Percentiles rank a stretch among this genome's conserved stretches.
phyloP scores from a whole-genome alignment of 2,329 filamentous ascomycete species.

The Penicillium sumatraense region DNA sequence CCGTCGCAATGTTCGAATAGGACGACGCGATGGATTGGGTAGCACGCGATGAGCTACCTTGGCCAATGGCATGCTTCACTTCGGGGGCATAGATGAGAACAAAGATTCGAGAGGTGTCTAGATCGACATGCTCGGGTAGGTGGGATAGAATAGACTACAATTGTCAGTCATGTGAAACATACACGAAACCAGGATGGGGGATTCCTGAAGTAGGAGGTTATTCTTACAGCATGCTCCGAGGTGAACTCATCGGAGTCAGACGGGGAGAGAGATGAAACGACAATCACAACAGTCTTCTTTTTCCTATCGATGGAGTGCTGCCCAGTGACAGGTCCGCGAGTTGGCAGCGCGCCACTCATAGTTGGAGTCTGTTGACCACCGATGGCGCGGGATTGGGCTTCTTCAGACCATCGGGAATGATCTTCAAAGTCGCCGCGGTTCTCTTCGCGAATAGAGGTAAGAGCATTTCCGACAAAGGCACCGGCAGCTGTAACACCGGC shows the following conservation, averaged over 20 bases:
- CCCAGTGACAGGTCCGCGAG: slow-evolving; percentile 39
- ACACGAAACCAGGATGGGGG: neutral
- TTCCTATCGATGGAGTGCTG: slow-evolving; percentile 47
- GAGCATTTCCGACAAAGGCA: slow-evolving; percentile 77
- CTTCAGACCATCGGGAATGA: slow-evolving; percentile 90
- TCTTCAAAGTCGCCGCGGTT: slow-evolving; percentile 80
- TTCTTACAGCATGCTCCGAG: slow-evolving; percentile 80
- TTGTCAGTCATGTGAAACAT: slow-evolving; percentile 16
- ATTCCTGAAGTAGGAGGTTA: too few relatives aligned
- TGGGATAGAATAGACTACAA: slow-evolving; percentile 81
- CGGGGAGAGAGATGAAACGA: slow-evolving; percentile 73
- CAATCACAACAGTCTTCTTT: slow-evolving; percentile 81
- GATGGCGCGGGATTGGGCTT: slow-evolving; percentile 70
- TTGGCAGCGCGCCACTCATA: slow-evolving; percentile 38
- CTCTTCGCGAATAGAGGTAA: slow-evolving; percentile 83
- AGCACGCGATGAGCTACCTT: slow-evolving; percentile 55
- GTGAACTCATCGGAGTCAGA: slow-evolving; percentile 62
- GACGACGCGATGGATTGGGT: slow-evolving; percentile 74
- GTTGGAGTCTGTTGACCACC: slow-evolving; percentile 33
- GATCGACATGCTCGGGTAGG: slow-evolving; percentile 77
- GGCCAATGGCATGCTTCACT: slow-evolving; percentile 64
- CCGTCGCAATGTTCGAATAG: slow-evolving; percentile 81
- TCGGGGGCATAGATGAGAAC: slow-evolving; percentile 87
- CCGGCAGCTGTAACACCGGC: slow-evolving; percentile 84
- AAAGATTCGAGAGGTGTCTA: slow-evolving; percentile 75